Evolutionary conservation across 2,329 filamentous ascomycete genomes (phyloP).

Genomic region (Pestalotiopsis sp.): DNA sequence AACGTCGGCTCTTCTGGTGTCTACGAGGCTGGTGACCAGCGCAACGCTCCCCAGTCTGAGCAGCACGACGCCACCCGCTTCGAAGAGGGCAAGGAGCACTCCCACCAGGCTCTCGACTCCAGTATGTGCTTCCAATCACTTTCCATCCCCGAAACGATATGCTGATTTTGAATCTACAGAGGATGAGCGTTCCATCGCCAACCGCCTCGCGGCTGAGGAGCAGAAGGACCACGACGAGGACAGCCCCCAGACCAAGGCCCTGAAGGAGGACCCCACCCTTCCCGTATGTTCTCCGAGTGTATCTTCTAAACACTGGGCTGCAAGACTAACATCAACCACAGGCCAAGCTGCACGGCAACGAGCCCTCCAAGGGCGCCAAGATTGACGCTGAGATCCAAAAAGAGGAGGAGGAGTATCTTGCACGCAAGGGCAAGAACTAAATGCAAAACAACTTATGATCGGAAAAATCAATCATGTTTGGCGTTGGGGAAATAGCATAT

Average conservation of each 20-base stretch:
- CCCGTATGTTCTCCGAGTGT: constrained; percentile 44
- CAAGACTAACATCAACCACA: constrained; percentile 25
- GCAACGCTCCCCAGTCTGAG: constrained; percentile 60
- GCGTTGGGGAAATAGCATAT: constrained; percentile 8
- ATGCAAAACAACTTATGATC: neutral
- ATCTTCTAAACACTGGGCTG: neutral
- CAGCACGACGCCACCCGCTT: constrained; percentile 58
- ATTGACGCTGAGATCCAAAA: constrained; percentile 69
- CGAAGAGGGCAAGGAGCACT: constrained; percentile 72
- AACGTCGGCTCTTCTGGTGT: constrained; percentile 67
- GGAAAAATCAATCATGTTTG: neutral
- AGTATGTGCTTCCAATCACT: constrained; percentile 53
- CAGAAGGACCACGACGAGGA: constrained; percentile 43
- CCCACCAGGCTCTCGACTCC: constrained; percentile 70
- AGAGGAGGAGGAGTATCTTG: constrained; percentile 68
- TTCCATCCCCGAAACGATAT: neutral
- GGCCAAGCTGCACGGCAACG: constrained; percentile 71
- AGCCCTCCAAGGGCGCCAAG: constrained; percentile 73
- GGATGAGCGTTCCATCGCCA: constrained; percentile 72
- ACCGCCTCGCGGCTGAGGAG: constrained; percentile 68
- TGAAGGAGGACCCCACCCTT: constrained; percentile 63
- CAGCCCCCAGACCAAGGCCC: constrained; percentile 40
- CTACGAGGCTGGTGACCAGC: constrained; percentile 81
- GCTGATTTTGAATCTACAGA: constrained; percentile 45
- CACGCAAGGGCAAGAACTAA: constrained; percentile 59